Evolutionary conservation across 1,284 basidiomycete species (phyloP).

Genomic region (Exsudoporus floridanus): DNA sequence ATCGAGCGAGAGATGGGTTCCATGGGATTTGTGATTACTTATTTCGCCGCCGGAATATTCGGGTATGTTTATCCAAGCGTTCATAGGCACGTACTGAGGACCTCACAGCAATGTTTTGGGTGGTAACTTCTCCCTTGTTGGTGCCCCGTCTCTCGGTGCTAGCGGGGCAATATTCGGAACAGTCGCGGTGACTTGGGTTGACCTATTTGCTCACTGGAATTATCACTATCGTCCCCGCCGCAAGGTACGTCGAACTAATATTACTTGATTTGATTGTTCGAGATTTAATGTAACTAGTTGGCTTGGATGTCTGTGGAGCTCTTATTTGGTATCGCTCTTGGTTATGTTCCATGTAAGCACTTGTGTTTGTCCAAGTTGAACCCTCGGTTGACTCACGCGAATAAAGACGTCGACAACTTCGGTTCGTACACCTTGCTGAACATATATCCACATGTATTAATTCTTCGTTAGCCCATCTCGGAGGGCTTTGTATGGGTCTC

Average conservation of each 20-base stretch:
- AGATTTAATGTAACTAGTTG: slow-evolving; percentile 45
- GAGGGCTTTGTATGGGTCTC: slow-evolving; percentile 82
- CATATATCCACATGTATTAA: not conserved
- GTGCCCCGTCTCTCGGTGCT: slow-evolving; percentile 90
- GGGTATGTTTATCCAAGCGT: slow-evolving; percentile 48
- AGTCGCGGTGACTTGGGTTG: slow-evolving; percentile 84
- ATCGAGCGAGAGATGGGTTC: slow-evolving; percentile 88
- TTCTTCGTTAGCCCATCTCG: slow-evolving; percentile 59
- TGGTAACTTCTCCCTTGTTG: slow-evolving; percentile 88
- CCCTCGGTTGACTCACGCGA: slow-evolving; percentile 11
- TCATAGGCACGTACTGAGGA: slow-evolving; percentile 4
- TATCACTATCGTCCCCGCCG: slow-evolving; percentile 78
- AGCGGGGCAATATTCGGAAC: slow-evolving; percentile 94
- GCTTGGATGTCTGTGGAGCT: slow-evolving; percentile 84
- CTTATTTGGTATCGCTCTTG: slow-evolving; percentile 80
- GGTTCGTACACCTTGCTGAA: slow-evolving; percentile 42
- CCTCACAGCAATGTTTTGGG: slow-evolving; percentile 73
- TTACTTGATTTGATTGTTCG: not conserved
- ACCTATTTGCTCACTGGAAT: slow-evolving; percentile 90
- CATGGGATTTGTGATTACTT: slow-evolving; percentile 76
- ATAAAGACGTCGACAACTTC: slow-evolving; percentile 73
- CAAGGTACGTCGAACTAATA: slow-evolving; percentile 51
- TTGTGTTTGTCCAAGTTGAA: not conserved
- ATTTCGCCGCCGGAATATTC: slow-evolving; percentile 88
- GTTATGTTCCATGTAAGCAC: slow-evolving; percentile 73